Conservation (phyloP, 805 yeast species). For the Wickerhamiella siamensis region DNA sequence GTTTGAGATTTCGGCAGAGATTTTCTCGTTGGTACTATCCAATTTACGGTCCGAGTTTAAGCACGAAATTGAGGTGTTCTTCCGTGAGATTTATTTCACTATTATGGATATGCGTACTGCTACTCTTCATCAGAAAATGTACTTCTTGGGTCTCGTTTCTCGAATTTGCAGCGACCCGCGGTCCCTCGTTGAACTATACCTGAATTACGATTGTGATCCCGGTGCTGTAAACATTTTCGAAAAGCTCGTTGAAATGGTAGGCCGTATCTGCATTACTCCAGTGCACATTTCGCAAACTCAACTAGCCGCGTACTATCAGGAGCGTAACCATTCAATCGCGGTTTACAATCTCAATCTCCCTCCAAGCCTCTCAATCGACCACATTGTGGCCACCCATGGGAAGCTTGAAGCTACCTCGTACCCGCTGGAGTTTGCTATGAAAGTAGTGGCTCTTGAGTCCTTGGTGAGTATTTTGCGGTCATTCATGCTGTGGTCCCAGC, state of each 20-base stretch:
- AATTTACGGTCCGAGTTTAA: slow-evolving; percentile 79
- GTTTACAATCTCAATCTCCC: slow-evolving; percentile 61
- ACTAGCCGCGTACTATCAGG: slow-evolving; percentile 39
- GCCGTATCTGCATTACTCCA: slow-evolving; percentile 53
- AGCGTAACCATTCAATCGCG: slow-evolving; percentile 42
- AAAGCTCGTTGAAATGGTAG: slow-evolving; percentile 60
- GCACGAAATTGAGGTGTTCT: slow-evolving; percentile 83
- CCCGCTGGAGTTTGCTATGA: slow-evolving; percentile 73
- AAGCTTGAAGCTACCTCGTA: slow-evolving; percentile 15
- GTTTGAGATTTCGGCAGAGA: slow-evolving; percentile 80
- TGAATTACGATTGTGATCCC: slow-evolving; percentile 89
- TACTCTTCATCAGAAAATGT: slow-evolving; percentile 83
- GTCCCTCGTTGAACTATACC: slow-evolving; percentile 77
- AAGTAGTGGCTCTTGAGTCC: slow-evolving; percentile 65
- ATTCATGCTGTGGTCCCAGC: slow-evolving; percentile 74
- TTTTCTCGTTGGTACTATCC: slow-evolving; percentile 78
- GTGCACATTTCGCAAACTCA: slow-evolving; percentile 62
- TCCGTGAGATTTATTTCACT: slow-evolving; percentile 87
- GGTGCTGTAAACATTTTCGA: slow-evolving; percentile 69
- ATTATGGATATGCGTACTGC: slow-evolving; percentile 85
- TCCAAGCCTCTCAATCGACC: slow-evolving; percentile 61
- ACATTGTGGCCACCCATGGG: slow-evolving; percentile 32
- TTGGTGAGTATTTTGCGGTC: slow-evolving; percentile 73
- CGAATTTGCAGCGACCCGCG: slow-evolving; percentile 79
- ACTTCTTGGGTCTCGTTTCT: slow-evolving; percentile 65